Percentiles rank a stretch among this genome's conserved stretches.
Evolutionary conservation across 495 filamentous ascomycete genomes (phyloP).

Genomic region (Podospora pseudoanserina): DNA sequence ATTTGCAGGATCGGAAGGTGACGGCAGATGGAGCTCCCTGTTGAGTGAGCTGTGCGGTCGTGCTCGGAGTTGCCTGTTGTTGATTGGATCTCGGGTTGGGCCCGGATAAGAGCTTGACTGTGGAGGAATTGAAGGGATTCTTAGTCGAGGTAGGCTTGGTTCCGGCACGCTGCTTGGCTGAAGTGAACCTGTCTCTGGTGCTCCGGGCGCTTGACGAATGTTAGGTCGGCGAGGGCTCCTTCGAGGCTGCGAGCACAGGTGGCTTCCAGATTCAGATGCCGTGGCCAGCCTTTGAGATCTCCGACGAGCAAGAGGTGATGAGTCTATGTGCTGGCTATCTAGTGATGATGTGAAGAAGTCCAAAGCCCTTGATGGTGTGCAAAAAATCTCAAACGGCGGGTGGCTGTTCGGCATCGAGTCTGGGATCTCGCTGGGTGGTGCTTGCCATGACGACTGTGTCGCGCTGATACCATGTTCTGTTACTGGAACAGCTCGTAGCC

Average conservation of each 20-base stretch:
- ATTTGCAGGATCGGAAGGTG: neutral
- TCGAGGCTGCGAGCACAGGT: neutral
- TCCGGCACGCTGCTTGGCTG: neutral
- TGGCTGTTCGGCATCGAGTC: conserved; percentile 40
- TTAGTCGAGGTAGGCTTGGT: neutral
- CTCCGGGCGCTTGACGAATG: neutral
- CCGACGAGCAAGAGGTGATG: conserved; percentile 8
- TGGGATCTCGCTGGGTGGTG: conserved; percentile 39
- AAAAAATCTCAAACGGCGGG: conserved; percentile 25
- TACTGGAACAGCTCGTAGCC: conserved; percentile 18
- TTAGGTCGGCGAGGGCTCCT: neutral
- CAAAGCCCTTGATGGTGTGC: conserved; percentile 41
- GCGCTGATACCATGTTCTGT: neutral
- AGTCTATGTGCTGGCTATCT: conserved; percentile 27
- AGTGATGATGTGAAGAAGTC: conserved; percentile 38
- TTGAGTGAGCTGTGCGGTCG: neutral
- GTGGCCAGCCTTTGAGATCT: neutral
- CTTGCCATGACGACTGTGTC: conserved; percentile 32
- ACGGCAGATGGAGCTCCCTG: neutral
- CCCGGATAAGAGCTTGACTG: neutral
- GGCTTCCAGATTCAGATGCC: neutral
- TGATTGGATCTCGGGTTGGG: neutral
- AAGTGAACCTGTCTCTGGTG: neutral
- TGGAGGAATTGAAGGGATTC: neutral
- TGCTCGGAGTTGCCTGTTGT: neutral